These are phyloP conservation scores for Phlyctochytrium planicorne DNA, from an alignment of 192 early-diverging fungal genomes.

Conservation along the genomic window DNA sequence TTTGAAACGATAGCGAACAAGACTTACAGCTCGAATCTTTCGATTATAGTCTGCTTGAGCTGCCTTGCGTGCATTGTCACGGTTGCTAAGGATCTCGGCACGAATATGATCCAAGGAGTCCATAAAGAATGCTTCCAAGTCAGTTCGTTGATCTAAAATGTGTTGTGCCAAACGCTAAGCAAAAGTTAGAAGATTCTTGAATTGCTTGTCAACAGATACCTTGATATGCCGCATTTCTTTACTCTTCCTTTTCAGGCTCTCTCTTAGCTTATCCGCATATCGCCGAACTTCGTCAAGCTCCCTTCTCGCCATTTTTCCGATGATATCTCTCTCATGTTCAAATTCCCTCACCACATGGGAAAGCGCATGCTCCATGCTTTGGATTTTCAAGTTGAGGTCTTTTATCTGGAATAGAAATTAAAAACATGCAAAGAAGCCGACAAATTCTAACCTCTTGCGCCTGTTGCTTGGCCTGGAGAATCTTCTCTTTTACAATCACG, in stretches of 20 bases:
- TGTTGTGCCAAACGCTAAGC: slow-evolving; percentile 58
- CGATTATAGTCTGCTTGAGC: slow-evolving; percentile 46
- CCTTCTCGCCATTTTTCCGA: slow-evolving; percentile 44
- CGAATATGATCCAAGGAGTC: slow-evolving; percentile 57
- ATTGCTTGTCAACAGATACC: slow-evolving; percentile 14
- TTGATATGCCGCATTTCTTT: slow-evolving; percentile 63
- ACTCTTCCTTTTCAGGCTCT: slow-evolving; percentile 40
- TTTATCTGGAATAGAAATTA: slow-evolving; percentile 39
- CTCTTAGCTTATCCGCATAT: slow-evolving; percentile 35
- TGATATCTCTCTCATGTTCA: slow-evolving; percentile 56
- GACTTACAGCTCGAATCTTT: slow-evolving; percentile 44
- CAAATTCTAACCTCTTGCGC: slow-evolving; percentile 40
- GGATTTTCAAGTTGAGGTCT: slow-evolving; percentile 54
- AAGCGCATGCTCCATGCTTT: slow-evolving; percentile 58
- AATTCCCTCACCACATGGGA: slow-evolving; percentile 63
- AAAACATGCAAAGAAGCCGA: neutral
- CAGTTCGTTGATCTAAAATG: slow-evolving; percentile 60
- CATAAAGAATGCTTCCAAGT: slow-evolving; percentile 63
- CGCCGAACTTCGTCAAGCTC: slow-evolving; percentile 56
- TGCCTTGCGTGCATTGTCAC: slow-evolving; percentile 26
- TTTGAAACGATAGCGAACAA: neutral
- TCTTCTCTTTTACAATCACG: slow-evolving; percentile 66
- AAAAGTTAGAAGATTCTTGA: slow-evolving; percentile 4
- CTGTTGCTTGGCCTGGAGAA: slow-evolving; percentile 55
- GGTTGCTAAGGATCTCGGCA: slow-evolving; percentile 34